Base-by-base conservation (phyloP, 164 flowering plant species). In the Euptelea pleiosperma region DNA sequence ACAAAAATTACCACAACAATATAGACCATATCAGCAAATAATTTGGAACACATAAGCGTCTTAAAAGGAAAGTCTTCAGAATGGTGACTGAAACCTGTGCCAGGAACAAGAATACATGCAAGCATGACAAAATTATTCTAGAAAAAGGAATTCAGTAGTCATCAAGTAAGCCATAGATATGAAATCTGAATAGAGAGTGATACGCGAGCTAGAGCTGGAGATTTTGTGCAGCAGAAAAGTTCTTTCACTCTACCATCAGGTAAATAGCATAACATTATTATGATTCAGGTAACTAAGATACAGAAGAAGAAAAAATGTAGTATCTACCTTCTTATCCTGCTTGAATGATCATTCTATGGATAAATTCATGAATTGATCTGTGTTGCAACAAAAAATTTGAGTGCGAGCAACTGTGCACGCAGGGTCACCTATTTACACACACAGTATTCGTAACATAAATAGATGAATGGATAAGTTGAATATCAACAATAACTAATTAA, bases 271-370 rank as follows among this genome's bases (percentile, higher is more conserved):
- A 42, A 24, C 19, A 57, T n/a, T n/a, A n/a, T n/a, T 2, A 3
- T 19, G 6, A 14, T 24, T 15, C 44, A 25, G 9, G 14, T 24
- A 53, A n/a, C n/a, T 31, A 31, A 33, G 16, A 19, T 36, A 14
- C 8, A 24, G 1, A 22, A n/a, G 14, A 14, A 5, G 0, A 42
- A 42, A 42, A 12, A 2, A 42, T 18, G 1, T 22, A 25, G 1
- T 22, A 25, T 39, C 1, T 52, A 52, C 56, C 56, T 52, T 35
- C 15, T 33, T 52, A 21, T 33, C 15, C 41, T 55, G 34, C n/a
- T 25, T 36, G 8, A 1, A 24, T 28, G n/a, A 12, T 55, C 58
- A 37, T 7, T n/a, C n/a, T n/a, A n/a, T n/a, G n/a, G n/a, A n/a
- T n/a, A n/a, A n/a, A n/a, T n/a, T n/a, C n/a, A n/a, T n/a, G n/a